A percentile compares a stretch with the other conserved stretches of the same genome.
phyloP scores from a whole-genome alignment of 2,329 filamentous ascomycete species.

The Diplodia sapinea region DNA sequence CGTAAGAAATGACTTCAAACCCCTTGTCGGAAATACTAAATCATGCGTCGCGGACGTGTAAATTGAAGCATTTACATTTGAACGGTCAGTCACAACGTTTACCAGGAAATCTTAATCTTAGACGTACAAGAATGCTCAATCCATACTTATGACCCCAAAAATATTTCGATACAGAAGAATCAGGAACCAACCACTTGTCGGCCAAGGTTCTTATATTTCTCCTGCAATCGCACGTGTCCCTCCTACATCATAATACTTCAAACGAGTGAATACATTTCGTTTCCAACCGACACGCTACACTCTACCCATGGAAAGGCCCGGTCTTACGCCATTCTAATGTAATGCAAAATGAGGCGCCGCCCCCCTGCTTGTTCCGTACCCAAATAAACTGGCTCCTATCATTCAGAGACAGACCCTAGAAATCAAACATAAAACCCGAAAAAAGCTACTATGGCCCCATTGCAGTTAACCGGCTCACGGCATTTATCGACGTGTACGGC shows the following conservation, averaged over 20 bases:
- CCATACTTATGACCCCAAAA: too few relatives aligned
- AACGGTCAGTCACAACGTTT: too few relatives aligned
- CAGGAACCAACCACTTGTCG: neutral
- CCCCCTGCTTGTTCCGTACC: neutral
- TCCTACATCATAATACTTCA: neutral
- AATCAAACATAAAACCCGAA: neutral
- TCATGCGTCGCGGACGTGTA: too few relatives aligned
- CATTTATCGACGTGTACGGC: neutral
- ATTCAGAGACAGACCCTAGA: neutral
- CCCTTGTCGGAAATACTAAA: too few relatives aligned
- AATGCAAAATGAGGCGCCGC: neutral
- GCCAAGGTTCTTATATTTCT: neutral
- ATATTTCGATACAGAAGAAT: neutral
- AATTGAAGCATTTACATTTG: too few relatives aligned
- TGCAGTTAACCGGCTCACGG: neutral
- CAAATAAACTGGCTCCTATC: neutral
- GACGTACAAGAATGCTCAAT: too few relatives aligned
- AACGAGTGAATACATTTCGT: neutral
- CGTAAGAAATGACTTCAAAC: too few relatives aligned
- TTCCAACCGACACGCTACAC: neutral
- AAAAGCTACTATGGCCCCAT: neutral
- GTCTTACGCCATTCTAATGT: constrained; percentile 8
- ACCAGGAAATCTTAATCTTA: too few relatives aligned
- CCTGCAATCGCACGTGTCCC: neutral
- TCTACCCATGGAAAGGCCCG: neutral